These are phyloP conservation scores for Heritiera fomes DNA, from an alignment of 345 rosid species.

Conservation along the genomic window DNA sequence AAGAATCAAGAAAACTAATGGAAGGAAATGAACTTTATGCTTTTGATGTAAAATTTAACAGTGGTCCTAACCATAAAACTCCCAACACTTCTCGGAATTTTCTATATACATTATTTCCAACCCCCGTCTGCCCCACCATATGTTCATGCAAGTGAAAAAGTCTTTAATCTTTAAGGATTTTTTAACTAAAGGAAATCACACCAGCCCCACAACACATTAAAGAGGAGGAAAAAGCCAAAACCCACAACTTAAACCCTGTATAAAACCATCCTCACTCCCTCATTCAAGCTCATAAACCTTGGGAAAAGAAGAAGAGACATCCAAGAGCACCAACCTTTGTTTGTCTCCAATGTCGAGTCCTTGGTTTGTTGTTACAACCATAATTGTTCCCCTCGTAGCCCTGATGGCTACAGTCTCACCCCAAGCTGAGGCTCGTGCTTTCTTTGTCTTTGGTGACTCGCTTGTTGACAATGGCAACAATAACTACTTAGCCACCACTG, in stretches of 20 bases:
- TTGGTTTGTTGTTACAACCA: neutral
- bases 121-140: neutral
- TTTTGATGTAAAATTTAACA: too few relatives aligned
- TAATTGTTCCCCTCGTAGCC: neutral
- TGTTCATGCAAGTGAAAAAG: neutral
- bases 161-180: neutral
- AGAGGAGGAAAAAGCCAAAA: neutral
- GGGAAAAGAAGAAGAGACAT: neutral
- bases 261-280: neutral
- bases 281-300: neutral
- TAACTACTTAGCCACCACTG: constrained; percentile 53
- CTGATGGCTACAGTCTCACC: neutral
- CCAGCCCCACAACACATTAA: neutral
- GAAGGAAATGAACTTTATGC: too few relatives aligned
- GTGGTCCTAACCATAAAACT: neutral
- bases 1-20: too few relatives aligned
- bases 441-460: constrained; percentile 50
- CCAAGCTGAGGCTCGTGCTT: constrained; percentile 24
- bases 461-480: constrained; percentile 60
- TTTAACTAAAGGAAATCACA: neutral
- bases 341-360: neutral
- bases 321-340: neutral
- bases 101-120: neutral
- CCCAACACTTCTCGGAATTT: neutral
- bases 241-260: neutral